Evolutionary conservation across 164 flowering plant genomes (phyloP).

Genomic region (Dillenia suffruticosa): DNA sequence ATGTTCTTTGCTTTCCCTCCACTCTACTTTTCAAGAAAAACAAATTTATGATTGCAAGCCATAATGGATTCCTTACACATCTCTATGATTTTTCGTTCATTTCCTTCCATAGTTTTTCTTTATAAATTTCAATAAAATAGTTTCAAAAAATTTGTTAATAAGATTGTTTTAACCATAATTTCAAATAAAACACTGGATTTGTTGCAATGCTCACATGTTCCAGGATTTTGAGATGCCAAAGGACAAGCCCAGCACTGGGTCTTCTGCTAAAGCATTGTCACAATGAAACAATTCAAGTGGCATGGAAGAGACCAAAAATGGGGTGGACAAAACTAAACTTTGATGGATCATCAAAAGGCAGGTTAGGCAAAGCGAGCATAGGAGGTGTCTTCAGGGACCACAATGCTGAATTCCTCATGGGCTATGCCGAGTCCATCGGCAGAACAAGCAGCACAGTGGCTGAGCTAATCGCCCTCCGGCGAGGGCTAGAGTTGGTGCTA

Average conservation of each 20-base stretch:
- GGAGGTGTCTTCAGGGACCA: constrained; percentile 74
- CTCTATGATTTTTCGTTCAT: too few species aligned
- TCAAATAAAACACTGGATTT: too few species aligned
- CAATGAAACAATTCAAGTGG: constrained; percentile 33
- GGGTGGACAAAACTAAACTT: constrained; percentile 79
- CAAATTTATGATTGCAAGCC: too few species aligned
- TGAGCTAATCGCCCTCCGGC: constrained; percentile 46
- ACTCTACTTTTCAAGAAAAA: too few species aligned
- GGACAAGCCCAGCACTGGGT: constrained; percentile 12
- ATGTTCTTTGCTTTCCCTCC: too few species aligned
- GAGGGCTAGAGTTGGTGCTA: constrained; percentile 60
- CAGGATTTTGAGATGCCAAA: constrained; percentile 18
- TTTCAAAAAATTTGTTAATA: too few species aligned
- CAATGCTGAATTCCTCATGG: constrained; percentile 57
- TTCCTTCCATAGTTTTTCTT: too few species aligned
- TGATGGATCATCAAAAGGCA: constrained; percentile 57
- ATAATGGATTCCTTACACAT: too few species aligned
- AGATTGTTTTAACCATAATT: too few species aligned
- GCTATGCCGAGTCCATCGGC: constrained; percentile 72
- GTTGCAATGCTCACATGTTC: background rate
- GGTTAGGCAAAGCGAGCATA: constrained; percentile 51
- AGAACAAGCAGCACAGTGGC: constrained; percentile 48
- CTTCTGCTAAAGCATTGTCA: constrained; percentile 22
- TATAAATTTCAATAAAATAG: too few species aligned
- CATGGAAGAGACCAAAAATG: constrained; percentile 57